Conservation (phyloP, 352 stramenopile genomes). For the Elongisporangium prolatum region DNA sequence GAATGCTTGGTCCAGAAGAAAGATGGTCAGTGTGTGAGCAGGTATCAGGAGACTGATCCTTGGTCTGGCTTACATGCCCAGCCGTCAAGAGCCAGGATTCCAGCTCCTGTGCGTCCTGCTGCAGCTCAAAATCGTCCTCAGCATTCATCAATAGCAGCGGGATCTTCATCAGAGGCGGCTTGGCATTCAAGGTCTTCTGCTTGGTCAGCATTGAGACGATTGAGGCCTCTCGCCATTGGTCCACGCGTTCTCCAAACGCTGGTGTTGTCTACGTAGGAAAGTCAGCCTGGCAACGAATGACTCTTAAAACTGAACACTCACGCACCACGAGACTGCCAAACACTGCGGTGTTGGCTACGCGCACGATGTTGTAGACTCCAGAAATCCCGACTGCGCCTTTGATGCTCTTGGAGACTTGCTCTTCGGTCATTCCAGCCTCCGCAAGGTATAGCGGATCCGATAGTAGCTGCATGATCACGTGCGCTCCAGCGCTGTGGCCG, state of each 20-base stretch:
- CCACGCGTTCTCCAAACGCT: slow-evolving; percentile 59
- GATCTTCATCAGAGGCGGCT: slow-evolving; percentile 41
- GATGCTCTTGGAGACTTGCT: slow-evolving; percentile 27
- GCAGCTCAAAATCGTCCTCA: slow-evolving; percentile 80
- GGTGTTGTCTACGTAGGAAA: slow-evolving; percentile 28
- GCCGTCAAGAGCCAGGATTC: slow-evolving; percentile 45
- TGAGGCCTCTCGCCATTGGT: slow-evolving; percentile 71
- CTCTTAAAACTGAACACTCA: neutral
- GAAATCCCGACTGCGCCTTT: slow-evolving; percentile 68
- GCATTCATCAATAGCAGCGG: slow-evolving; percentile 63
- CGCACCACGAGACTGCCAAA: slow-evolving; percentile 59
- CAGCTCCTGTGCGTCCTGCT: slow-evolving; percentile 62
- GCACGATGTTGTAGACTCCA: slow-evolving; percentile 84
- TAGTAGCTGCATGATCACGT: slow-evolving; percentile 69
- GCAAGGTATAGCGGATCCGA: slow-evolving; percentile 47
- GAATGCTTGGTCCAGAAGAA: slow-evolving; percentile 13
- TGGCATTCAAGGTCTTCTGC: slow-evolving; percentile 11
- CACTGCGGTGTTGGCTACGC: slow-evolving; percentile 63
- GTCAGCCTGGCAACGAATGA: neutral
- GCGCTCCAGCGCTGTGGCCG: slow-evolving; percentile 74
- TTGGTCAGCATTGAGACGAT: slow-evolving; percentile 39
- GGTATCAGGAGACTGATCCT: neutral
- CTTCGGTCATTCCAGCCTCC: slow-evolving; percentile 25
- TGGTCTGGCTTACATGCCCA: slow-evolving; percentile 38
- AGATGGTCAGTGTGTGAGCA: slow-evolving; percentile 3